Evolutionary conservation across 768 basidiomycete species (phyloP).

Genomic region (Mycena chlorophos): DNA sequence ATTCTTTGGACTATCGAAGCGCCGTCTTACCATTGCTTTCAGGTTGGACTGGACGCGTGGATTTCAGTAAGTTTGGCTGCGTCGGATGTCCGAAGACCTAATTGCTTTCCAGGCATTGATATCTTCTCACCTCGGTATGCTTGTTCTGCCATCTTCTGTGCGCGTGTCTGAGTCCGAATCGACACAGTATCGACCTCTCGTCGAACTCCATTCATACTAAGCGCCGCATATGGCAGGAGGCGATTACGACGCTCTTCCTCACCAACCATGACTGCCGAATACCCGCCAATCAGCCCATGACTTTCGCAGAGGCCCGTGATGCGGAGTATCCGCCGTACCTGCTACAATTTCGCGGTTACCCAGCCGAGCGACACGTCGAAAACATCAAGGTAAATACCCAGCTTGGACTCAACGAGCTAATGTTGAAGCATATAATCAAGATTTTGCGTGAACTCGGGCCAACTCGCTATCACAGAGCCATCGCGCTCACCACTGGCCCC

Average conservation of each 20-base stretch:
- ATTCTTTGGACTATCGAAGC: background rate
- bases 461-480: constrained; percentile 52
- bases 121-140: constrained; percentile 74
- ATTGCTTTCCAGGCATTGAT: constrained; percentile 57
- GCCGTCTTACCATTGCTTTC: constrained; percentile 4
- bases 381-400: constrained; percentile 70
- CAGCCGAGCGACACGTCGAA: constrained; percentile 73
- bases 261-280: constrained; percentile 61
- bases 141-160: background rate
- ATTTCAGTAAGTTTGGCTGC: constrained; percentile 61
- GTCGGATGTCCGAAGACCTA: background rate
- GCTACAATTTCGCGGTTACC: constrained; percentile 59
- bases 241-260: constrained; percentile 64
- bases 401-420: background rate
- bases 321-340: constrained; percentile 70
- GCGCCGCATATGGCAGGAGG: constrained; percentile 80
- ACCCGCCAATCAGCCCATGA: constrained; percentile 55
- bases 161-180: background rate
- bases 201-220: constrained; percentile 58
- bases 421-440: constrained; percentile 25
- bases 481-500: constrained; percentile 46
- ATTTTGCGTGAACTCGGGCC: constrained; percentile 73
- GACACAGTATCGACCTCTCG: constrained; percentile 56
- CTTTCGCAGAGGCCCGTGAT: constrained; percentile 57
- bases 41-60: constrained; percentile 65